Percentiles rank a stretch among this genome's conserved stretches.
Conservation (phyloP, 306 rosid genomes). For the Calophaca sinica region DNA sequence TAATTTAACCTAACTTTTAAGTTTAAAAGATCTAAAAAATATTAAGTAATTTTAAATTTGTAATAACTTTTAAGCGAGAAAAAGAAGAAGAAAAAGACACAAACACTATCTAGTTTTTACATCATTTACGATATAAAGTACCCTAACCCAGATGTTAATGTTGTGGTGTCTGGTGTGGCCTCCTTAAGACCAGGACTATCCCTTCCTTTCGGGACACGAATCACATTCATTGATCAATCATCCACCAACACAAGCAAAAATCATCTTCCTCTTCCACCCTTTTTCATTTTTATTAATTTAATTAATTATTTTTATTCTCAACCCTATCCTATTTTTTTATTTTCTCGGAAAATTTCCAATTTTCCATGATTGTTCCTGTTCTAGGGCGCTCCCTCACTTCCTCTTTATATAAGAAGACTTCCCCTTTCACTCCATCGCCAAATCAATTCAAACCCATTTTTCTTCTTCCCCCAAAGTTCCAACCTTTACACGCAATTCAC, state of each 20-base stretch:
- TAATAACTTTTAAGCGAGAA: no score
- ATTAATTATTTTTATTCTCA: background rate
- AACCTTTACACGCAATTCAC: conserved; percentile 3
- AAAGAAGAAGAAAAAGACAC: no score
- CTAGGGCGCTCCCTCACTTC: conserved; percentile 33
- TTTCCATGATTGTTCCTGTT: conserved; percentile 53
- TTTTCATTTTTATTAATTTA: background rate
- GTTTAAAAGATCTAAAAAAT: no score
- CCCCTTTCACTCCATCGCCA: conserved; percentile 42
- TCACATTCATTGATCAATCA: conserved; percentile 37
- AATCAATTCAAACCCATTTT: conserved; percentile 38
- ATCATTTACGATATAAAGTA: background rate
- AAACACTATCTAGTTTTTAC: background rate
- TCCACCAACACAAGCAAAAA: background rate
- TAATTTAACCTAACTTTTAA: no score
- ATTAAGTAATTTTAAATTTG: no score
- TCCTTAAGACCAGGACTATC: conserved; percentile 45
- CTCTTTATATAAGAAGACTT: conserved; percentile 48
- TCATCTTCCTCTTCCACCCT: background rate
- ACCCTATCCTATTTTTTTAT: background rate
- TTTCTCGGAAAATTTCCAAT: conserved; percentile 27
- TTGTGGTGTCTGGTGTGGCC: background rate
- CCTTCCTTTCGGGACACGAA: conserved; percentile 38
- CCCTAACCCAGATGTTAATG: background rate
- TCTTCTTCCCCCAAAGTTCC: conserved; percentile 30